A percentile compares a stretch with the other conserved stretches of the same genome.
Evolutionary conservation across 257 asterid species (phyloP).

Genomic region (Solanum lycopersicoides): DNA sequence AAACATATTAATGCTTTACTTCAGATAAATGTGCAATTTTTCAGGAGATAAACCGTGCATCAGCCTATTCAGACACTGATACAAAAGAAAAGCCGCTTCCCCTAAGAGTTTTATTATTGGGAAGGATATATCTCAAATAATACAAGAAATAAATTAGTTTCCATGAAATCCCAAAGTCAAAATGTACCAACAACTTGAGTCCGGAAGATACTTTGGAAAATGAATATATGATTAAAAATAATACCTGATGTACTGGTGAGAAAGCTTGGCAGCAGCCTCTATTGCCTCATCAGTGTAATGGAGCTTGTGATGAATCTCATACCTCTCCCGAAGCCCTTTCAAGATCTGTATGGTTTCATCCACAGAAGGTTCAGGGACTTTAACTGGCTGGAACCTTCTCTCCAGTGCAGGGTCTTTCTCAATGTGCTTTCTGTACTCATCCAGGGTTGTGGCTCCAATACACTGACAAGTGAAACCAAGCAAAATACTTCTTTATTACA

Average conservation of each 20-base stretch:
- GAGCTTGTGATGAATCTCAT: slow-evolving; percentile 33
- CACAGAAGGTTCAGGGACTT: slow-evolving; percentile 33
- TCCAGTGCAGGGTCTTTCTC: slow-evolving; percentile 50
- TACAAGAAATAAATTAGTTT: neutral
- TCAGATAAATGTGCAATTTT: neutral
- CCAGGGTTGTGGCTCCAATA: slow-evolving; percentile 55
- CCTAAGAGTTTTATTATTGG: neutral
- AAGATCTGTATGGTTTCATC: slow-evolving; percentile 33
- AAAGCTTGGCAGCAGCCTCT: slow-evolving; percentile 27
- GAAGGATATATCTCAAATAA: neutral
- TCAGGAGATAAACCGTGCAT: neutral
- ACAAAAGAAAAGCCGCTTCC: neutral
- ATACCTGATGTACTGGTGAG: slow-evolving; percentile 37
- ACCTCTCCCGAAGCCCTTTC: slow-evolving; percentile 14
- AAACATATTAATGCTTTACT: neutral
- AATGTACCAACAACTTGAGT: neutral
- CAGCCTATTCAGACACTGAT: neutral
- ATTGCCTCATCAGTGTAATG: slow-evolving; percentile 29
- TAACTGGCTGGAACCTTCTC: slow-evolving; percentile 34
- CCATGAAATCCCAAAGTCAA: neutral
- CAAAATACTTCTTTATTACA: neutral
- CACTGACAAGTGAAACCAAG: slow-evolving; percentile 21
- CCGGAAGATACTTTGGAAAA: neutral
- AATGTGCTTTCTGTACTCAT: slow-evolving; percentile 41
- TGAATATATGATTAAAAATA: neutral